Evolutionary conservation across 768 basidiomycete species (phyloP).

Genomic region (Gloeophyllum trabeum): DNA sequence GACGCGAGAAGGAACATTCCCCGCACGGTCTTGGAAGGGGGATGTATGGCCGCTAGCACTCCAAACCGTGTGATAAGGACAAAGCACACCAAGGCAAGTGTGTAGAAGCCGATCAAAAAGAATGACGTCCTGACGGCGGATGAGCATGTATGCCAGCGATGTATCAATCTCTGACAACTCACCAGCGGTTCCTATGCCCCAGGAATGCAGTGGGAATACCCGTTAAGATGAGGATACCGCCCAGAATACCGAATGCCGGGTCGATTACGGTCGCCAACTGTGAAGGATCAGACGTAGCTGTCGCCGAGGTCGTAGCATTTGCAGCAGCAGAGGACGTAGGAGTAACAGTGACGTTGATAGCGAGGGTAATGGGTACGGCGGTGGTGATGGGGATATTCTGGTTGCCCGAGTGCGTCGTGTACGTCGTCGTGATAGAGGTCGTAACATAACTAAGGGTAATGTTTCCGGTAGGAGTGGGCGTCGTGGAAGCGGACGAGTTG

Average conservation of each 20-base stretch:
- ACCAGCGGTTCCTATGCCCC: conserved; percentile 96
- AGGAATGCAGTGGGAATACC: conserved; percentile 85
- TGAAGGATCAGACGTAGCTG: conserved; percentile 34
- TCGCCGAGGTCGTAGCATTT: conserved; percentile 23
- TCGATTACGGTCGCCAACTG: conserved; percentile 58
- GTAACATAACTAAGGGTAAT: conserved; percentile 47
- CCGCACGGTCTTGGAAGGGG: conserved; percentile 66
- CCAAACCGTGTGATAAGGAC: conserved; percentile 86
- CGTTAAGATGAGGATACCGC: conserved; percentile 79
- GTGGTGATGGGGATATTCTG: conserved; percentile 39
- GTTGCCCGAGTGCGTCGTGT: conserved; percentile 33
- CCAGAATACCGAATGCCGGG: conserved; percentile 84
- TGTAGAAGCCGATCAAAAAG: conserved; percentile 89
- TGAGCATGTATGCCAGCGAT: neutral
- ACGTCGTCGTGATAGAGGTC: conserved; percentile 37
- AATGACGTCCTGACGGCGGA: conserved; percentile 64
- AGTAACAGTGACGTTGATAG: conserved; percentile 48
- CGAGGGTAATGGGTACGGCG: conserved; percentile 46
- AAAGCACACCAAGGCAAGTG: conserved; percentile 74
- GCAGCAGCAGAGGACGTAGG: conserved; percentile 29
- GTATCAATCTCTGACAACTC: neutral
- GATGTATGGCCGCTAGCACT: conserved; percentile 72
- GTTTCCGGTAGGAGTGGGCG: conserved; percentile 14
- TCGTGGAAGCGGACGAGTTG: conserved; percentile 14
- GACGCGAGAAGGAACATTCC: conserved; percentile 86